Evolutionary conservation across 1,284 basidiomycete genomes (phyloP).

Genomic region (Pseudozyma pruni): DNA sequence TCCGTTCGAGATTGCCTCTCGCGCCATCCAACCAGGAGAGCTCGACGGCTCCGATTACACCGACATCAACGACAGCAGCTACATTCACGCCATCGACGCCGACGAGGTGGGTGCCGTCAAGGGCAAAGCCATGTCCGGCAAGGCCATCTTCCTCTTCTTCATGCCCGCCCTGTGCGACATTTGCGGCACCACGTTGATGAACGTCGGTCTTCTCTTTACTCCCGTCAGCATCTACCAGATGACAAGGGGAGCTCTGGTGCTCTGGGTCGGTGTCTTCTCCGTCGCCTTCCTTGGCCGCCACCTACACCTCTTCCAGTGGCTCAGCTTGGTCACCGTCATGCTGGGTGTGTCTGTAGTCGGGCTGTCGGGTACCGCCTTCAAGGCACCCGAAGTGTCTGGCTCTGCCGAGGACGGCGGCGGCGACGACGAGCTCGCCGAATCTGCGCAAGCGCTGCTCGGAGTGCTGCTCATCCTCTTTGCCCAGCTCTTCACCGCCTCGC

Average conservation of each 20-base stretch:
- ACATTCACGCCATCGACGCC: constrained; percentile 31
- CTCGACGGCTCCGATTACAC: constrained; percentile 31
- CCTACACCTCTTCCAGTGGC: constrained; percentile 74
- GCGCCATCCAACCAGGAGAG: constrained; percentile 44
- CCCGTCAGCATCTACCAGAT: constrained; percentile 97
- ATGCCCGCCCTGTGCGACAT: constrained; percentile 88
- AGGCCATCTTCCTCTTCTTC: constrained; percentile 73
- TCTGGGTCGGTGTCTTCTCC: constrained; percentile 93
- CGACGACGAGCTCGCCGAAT: constrained; percentile 55
- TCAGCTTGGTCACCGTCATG: constrained; percentile 90
- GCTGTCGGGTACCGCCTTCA: constrained; percentile 75
- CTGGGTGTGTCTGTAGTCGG: constrained; percentile 89
- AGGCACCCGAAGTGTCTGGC: constrained; percentile 26
- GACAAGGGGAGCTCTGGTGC: constrained; percentile 93
- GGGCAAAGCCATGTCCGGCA: constrained; percentile 40
- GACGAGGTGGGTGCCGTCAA: constrained; percentile 35
- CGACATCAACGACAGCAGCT: constrained; percentile 34
- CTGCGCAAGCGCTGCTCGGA: constrained; percentile 70
- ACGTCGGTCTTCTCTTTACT: constrained; percentile 90
- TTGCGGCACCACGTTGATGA: constrained; percentile 92
- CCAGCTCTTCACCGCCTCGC: constrained; percentile 91
- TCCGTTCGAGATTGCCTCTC: constrained; percentile 41
- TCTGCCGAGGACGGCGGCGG: constrained; percentile 17
- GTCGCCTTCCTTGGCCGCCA: constrained; percentile 83
- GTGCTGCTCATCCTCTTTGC: constrained; percentile 93